Conservation (phyloP, 345 rosid genomes). For the Kernera saxatilis region DNA sequence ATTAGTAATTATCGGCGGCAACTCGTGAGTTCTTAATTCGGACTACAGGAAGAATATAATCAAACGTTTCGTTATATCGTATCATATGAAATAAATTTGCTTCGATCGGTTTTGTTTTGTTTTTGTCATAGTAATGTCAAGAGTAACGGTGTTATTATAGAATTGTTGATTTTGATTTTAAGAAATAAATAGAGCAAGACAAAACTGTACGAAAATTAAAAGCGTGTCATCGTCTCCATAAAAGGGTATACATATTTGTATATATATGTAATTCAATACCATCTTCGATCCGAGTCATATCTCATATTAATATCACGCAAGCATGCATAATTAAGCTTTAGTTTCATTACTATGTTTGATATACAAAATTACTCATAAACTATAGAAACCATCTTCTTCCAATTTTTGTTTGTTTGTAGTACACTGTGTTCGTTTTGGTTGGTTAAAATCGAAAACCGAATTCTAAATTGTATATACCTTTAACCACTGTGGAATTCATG, state of each 20-base stretch:
- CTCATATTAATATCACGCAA: conserved; percentile 1
- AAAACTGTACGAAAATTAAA: conserved; percentile 22
- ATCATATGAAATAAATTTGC: neutral
- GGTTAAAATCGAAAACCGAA: neutral
- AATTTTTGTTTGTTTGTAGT: neutral
- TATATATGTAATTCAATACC: neutral
- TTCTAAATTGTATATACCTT: neutral
- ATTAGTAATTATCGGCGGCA: conserved; percentile 10
- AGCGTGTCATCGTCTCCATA: conserved; percentile 21
- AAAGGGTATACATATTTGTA: neutral
- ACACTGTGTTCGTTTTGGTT: neutral
- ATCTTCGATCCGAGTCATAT: conserved; percentile 25
- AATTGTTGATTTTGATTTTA: conserved; percentile 9
- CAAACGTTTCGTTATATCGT: conserved; percentile 2
- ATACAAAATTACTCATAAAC: neutral
- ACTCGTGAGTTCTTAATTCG: conserved; percentile 8
- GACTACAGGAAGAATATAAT: conserved; percentile 30
- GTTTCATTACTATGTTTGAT: neutral
- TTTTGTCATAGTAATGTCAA: neutral
- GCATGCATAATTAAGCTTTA: neutral
- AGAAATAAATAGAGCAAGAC: conserved; percentile 25
- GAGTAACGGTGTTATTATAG: conserved; percentile 1
- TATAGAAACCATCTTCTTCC: neutral
- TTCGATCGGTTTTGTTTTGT: neutral
- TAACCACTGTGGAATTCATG: neutral